Evolutionary conservation across 148 eudicot genomes (phyloP).

Genomic region (Amaranthus hypochondriacus): DNA sequence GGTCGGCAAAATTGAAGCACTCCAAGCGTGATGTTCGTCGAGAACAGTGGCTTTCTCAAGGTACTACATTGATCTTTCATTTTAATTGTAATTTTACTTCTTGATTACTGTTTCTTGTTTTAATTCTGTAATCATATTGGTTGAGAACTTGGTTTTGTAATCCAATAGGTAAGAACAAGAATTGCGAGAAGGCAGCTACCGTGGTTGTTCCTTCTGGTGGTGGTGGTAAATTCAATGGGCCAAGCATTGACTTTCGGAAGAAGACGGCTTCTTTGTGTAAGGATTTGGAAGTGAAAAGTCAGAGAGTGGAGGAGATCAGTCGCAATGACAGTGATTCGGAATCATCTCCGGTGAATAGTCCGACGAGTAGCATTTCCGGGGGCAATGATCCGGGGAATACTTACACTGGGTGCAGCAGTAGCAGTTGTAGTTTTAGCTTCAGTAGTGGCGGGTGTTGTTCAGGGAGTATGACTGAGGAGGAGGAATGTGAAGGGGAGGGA

Average conservation of each 20-base stretch:
- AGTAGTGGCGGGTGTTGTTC: slow-evolving; percentile 56
- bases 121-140: not conserved
- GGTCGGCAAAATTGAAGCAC: slow-evolving; percentile 88
- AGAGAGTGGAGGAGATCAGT: slow-evolving; percentile 29
- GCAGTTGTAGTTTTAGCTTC: slow-evolving; percentile 40
- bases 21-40: slow-evolving; percentile 91
- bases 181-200: slow-evolving; percentile 36
- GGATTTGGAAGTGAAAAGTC: slow-evolving; percentile 38
- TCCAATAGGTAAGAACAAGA: slow-evolving; percentile 50
- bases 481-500: slow-evolving; percentile 44
- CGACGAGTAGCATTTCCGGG: slow-evolving; percentile 43
- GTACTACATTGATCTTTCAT: slow-evolving; percentile 31
- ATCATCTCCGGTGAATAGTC: slow-evolving; percentile 51
- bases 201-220: slow-evolving; percentile 5
- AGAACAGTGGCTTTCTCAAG: slow-evolving; percentile 93
- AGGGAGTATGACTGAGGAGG: slow-evolving; percentile 57
- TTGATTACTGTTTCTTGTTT: not conserved
- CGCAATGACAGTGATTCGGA: slow-evolving; percentile 58
- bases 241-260: slow-evolving; percentile 19
- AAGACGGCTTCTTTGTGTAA: slow-evolving; percentile 27
- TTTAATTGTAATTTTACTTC: not conserved
- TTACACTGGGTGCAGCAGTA: slow-evolving; percentile 30
- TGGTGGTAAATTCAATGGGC: slow-evolving; percentile 18
- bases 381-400: slow-evolving; percentile 36
- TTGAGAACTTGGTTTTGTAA: slow-evolving; percentile 1